These are phyloP conservation scores for Lepiota venenata DNA, from an alignment of 768 basidiomycete genomes.

Conservation along the genomic window DNA sequence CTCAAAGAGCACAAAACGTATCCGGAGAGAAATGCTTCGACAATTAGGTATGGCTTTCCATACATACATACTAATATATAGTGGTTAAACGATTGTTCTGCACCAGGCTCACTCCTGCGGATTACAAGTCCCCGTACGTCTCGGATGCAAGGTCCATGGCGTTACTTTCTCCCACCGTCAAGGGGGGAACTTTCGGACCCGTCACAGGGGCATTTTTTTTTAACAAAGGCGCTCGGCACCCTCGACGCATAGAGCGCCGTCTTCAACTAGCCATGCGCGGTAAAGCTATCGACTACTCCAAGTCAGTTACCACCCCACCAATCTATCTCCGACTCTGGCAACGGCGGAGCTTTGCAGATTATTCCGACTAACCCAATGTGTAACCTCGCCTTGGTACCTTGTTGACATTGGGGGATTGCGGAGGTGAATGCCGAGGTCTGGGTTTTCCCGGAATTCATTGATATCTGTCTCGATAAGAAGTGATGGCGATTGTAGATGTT, in stretches of 20 bases:
- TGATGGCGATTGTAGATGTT: neutral
- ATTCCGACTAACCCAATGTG: neutral
- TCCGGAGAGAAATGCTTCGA: conserved; percentile 37
- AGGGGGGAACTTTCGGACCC: neutral
- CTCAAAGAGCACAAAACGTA: conserved; percentile 34
- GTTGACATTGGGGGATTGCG: neutral
- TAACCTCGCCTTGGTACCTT: neutral
- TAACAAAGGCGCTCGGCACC: neutral
- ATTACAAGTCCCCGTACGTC: conserved; percentile 17
- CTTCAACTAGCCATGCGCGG: neutral
- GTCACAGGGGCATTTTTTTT: neutral
- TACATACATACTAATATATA: too few relatives aligned
- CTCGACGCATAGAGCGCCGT: neutral
- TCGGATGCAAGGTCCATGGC: neutral
- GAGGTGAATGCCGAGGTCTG: neutral
- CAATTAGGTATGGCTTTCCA: too few relatives aligned
- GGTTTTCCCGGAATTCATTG: neutral
- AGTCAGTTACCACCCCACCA: neutral
- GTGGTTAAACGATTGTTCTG: too few relatives aligned
- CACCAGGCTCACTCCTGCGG: too few relatives aligned
- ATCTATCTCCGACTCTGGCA: neutral
- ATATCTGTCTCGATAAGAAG: neutral
- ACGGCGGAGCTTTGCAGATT: conserved; percentile 1
- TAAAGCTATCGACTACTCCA: neutral
- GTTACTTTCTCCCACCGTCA: neutral